A percentile compares a stretch with the other conserved stretches of the same genome.
Conservation (phyloP, 2,329 filamentous ascomycete species). For the Zymoseptoria pseudotritici region DNA sequence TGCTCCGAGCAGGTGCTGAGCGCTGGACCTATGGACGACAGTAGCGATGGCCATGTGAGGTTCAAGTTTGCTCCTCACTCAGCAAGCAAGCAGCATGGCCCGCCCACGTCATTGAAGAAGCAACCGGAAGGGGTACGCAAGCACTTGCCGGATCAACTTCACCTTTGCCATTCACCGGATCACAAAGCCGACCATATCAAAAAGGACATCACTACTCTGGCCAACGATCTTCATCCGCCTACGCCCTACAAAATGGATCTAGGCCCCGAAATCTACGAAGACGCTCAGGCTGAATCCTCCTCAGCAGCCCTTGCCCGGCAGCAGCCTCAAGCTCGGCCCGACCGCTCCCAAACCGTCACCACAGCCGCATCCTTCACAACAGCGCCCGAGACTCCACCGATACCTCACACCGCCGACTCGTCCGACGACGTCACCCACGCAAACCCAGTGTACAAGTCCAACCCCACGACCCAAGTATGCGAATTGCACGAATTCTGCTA, state of each 20-base stretch:
- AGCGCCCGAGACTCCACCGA: not conserved
- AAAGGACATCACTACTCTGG: not conserved
- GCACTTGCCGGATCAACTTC: not conserved
- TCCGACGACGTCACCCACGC: not conserved
- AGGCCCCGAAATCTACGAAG: not conserved
- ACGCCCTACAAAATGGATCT: constrained; percentile 2
- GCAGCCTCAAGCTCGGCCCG: not conserved
- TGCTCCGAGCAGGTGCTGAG: not conserved
- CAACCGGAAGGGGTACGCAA: not conserved
- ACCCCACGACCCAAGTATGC: constrained; percentile 10
- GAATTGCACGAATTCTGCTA: constrained; percentile 14
- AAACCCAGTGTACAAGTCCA: constrained; percentile 11
- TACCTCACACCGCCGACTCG: not conserved
- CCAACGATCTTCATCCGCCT: not conserved
- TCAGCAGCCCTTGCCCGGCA: not conserved
- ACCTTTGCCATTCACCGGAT: not conserved
- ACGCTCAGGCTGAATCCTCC: constrained; percentile 3
- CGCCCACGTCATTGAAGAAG: not conserved
- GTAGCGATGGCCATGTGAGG: not conserved
- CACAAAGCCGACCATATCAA: not conserved
- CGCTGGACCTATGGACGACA: not conserved
- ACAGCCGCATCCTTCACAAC: not conserved
- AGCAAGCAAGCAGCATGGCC: not conserved
- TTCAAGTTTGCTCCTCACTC: not conserved
- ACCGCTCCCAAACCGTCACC: not conserved